These are phyloP conservation scores for Neurospora sp. DNA, from an alignment of 2,329 filamentous ascomycete genomes.

Conservation along the genomic window DNA sequence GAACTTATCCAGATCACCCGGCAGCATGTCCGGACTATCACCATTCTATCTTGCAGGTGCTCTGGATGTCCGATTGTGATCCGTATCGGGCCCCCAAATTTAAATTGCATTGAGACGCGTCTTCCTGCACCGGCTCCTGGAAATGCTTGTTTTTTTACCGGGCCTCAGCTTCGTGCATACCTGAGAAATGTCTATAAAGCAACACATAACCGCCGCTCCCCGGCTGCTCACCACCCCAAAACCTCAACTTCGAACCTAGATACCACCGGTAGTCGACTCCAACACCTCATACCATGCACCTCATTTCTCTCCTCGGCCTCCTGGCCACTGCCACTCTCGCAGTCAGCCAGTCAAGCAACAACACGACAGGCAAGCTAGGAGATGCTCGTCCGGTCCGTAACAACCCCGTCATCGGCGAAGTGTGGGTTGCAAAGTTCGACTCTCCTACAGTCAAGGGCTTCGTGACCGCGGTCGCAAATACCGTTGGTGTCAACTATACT, in stretches of 20 bases:
- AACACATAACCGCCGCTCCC: neutral
- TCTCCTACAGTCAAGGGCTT: constrained; percentile 14
- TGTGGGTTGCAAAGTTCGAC: constrained; percentile 16
- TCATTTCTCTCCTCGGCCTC: neutral
- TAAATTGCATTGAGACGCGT: neutral
- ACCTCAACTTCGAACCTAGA: neutral
- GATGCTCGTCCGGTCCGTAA: constrained; percentile 15
- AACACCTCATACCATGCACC: neutral
- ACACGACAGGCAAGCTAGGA: constrained; percentile 16
- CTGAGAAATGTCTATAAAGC: neutral
- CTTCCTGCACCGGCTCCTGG: neutral
- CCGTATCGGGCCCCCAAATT: neutral
- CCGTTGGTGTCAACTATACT: constrained; percentile 17
- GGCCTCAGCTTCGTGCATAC: neutral
- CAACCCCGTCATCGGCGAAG: constrained; percentile 17
- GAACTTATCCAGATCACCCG: neutral
- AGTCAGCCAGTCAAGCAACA: constrained; percentile 6
- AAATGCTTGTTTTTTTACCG: neutral
- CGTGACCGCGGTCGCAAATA: constrained; percentile 13
- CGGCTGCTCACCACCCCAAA: neutral
- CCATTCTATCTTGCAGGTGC: neutral
- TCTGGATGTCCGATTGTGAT: neutral
- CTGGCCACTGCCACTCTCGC: neutral
- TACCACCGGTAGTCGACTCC: neutral
- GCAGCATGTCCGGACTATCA: neutral